These are phyloP conservation scores for Cutaneotrichosporon sp. DNA, from an alignment of 1,284 basidiomycete species.

Conservation along the genomic window DNA sequence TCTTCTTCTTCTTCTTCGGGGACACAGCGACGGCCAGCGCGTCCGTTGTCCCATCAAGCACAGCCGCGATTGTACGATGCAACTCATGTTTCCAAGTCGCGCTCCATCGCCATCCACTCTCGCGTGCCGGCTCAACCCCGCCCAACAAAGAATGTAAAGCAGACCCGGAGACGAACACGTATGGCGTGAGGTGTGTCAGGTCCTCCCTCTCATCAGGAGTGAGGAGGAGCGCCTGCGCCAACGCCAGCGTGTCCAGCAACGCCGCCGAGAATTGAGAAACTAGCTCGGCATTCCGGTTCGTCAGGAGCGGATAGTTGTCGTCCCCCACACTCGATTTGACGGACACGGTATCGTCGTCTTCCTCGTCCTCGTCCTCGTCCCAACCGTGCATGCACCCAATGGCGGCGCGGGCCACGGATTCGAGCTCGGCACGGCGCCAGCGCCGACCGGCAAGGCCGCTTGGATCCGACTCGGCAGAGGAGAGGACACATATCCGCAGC, in stretches of 20 bases:
- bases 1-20: slow-evolving; percentile 4
- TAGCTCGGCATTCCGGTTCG: slow-evolving; percentile 68
- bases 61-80: slow-evolving; percentile 3
- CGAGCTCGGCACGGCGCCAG: slow-evolving; percentile 70
- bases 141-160: slow-evolving; percentile 35
- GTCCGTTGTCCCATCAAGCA: slow-evolving; percentile 6
- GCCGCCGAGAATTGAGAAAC: slow-evolving; percentile 66
- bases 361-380: slow-evolving; percentile 19
- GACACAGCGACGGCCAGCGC: not conserved
- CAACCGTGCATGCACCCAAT: slow-evolving; percentile 34
- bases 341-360: slow-evolving; percentile 12
- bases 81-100: not conserved
- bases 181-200: slow-evolving; percentile 39
- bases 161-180: slow-evolving; percentile 39
- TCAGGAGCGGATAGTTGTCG: slow-evolving; percentile 30
- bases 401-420: slow-evolving; percentile 61
- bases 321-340: slow-evolving; percentile 2
- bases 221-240: slow-evolving; percentile 49
- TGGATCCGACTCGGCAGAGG: slow-evolving; percentile 46
- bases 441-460: slow-evolving; percentile 19
- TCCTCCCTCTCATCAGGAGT: not conserved
- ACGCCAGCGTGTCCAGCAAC: slow-evolving; percentile 45
- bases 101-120: slow-evolving; percentile 22
- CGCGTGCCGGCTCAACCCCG: slow-evolving; percentile 14
- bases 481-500: slow-evolving; percentile 48